Evolutionary conservation across 495 filamentous ascomycete species (phyloP).

Genomic region (Talaromyces adpressus): DNA sequence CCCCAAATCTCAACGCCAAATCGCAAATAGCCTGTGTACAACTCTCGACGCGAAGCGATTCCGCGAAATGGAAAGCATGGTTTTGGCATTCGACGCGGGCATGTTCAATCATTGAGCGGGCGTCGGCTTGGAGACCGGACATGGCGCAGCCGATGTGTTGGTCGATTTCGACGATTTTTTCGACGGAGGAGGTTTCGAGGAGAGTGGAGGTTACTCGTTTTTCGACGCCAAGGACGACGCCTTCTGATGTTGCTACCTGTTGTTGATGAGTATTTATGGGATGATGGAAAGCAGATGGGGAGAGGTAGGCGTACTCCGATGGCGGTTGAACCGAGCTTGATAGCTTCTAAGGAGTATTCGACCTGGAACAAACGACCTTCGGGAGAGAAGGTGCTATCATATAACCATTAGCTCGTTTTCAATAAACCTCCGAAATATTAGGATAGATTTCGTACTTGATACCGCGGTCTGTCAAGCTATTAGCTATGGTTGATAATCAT

Average conservation of each 20-base stretch:
- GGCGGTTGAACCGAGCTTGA: constrained; percentile 97
- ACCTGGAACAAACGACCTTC: constrained; percentile 99
- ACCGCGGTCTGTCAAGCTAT: constrained; percentile 71
- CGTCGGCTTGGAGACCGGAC: constrained; percentile 94
- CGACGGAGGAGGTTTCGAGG: constrained; percentile 92
- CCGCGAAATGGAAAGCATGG: constrained; percentile 95
- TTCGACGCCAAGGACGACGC: constrained; percentile 94
- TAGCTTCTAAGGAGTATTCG: constrained; percentile 99
- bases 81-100: constrained; percentile 95
- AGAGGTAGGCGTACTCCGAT: constrained; percentile 65
- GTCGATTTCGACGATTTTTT: constrained; percentile 99
- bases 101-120: constrained; percentile 93
- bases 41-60: constrained; percentile 88
- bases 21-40: constrained; percentile 99
- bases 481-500: constrained; percentile 29
- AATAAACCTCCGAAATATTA: background rate
- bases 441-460: constrained; percentile 70
- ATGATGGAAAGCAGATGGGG: constrained; percentile 4
- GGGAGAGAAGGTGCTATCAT: constrained; percentile 90
- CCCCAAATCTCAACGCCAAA: constrained; percentile 90
- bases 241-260: constrained; percentile 81
- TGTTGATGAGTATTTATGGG: constrained; percentile 13
- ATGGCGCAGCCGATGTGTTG: constrained; percentile 97
- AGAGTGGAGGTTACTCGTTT: constrained; percentile 97
- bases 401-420: background rate